Evolutionary conservation across 768 basidiomycete genomes (phyloP), one percentile per base, ranked within the genome.

Genomic region (Chiua virens): DNA sequence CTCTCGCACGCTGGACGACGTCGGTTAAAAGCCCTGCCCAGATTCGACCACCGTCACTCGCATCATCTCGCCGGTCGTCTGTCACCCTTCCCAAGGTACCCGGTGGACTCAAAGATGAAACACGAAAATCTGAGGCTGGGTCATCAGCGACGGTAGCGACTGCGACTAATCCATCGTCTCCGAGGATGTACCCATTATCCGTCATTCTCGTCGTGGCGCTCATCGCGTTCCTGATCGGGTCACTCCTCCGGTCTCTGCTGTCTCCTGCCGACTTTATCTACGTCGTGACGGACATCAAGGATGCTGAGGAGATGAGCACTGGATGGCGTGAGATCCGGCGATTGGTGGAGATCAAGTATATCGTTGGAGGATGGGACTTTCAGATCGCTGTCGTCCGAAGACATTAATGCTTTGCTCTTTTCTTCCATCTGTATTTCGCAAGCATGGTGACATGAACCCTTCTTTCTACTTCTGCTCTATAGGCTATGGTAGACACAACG

Each of bases 191-290:
- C 60, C 73, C 73, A 37, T 65, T 79, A 45, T 73, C 75, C 40
- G 85, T 83, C 37, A 69, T 96, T 52, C 62, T 97, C 59, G 73
- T 92, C 53, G 81, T 88, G 35, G 92, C 85, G 35, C 69, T 98
- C 55, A 89, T 97, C 60, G 87, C 89, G 23, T 94, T 98, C 70
- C 73, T 98, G 61, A 80, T 98, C 61, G 96, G 96, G 50, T 95
- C 92, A 23, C 74, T 98, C 49, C 72, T 97, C 54, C 82, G 96
- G 49, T 92, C 91, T 17, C 76, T 98, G 54, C 74, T 98, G 35
- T 89, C 87, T 7, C 91, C 96, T 39, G 90, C 87, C 15, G 96
- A 97, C 70, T 95, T 93, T 72, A 84, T 94, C 39, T 86, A 92
- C 66, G 82, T 91, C 38, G 86, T 80, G 59, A 76, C 74, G 56